Percentiles rank a stretch among this genome's conserved stretches.
Conservation (phyloP, 2,329 filamentous ascomycete species). For the Penicillium paneum region DNA sequence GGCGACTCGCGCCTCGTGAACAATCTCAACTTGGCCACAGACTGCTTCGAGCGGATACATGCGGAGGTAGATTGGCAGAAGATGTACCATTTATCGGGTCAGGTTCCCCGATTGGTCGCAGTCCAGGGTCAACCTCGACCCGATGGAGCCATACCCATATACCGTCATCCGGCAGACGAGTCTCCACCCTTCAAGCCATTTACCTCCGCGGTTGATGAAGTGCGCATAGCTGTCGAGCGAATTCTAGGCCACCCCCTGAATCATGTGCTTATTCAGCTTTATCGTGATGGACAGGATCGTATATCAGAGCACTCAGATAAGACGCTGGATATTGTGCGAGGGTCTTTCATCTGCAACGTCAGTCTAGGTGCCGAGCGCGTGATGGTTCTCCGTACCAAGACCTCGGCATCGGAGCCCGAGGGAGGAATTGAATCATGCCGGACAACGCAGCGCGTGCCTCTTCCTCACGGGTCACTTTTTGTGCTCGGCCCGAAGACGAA, state of each 20-base stretch:
- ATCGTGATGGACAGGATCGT: conserved; percentile 82
- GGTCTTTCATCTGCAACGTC: conserved; percentile 84
- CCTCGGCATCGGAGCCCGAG: conserved; percentile 34
- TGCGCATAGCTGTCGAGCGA: conserved; percentile 67
- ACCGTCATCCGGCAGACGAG: conserved; percentile 89
- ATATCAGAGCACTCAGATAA: conserved; percentile 98
- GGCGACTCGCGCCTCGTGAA: conserved; percentile 75
- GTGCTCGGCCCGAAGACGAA: conserved; percentile 79
- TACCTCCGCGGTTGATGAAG: conserved; percentile 65
- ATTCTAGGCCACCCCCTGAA: conserved; percentile 78
- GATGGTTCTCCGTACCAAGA: conserved; percentile 79
- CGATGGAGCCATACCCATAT: conserved; percentile 76
- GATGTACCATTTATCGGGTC: conserved; percentile 89
- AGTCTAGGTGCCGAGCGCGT: conserved; percentile 88
- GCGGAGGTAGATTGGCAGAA: conserved; percentile 80
- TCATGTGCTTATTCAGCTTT: conserved; percentile 88
- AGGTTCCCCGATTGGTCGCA: conserved; percentile 85
- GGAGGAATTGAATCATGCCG: conserved; percentile 43
- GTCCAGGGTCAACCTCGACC: conserved; percentile 71
- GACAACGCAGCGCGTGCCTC: conserved; percentile 62
- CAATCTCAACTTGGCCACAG: conserved; percentile 60
- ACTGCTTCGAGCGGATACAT: conserved; percentile 67
- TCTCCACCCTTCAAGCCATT: conserved; percentile 75
- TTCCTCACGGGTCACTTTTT: conserved; percentile 88
- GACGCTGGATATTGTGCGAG: conserved; percentile 80